Evolutionary conservation across 257 asterid species (phyloP), one percentile per base, ranked within the genome.

Genomic region (Fraxinus anomala): DNA sequence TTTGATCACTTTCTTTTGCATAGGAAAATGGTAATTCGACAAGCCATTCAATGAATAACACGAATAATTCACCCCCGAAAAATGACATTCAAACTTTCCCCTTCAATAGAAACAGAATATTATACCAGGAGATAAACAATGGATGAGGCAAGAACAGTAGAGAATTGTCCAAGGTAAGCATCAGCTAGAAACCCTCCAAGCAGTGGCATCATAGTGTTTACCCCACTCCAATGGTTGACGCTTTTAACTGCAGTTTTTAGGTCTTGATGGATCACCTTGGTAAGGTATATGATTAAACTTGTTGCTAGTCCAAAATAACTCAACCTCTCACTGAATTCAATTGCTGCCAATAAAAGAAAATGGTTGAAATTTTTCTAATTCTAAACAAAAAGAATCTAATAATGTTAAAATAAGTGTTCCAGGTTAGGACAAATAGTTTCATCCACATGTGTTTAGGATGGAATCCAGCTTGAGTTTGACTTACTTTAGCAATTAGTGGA

Each of bases 101-200:
- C 51, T 11, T 13, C 16, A 42, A 42, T 42, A 42, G 5, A 42
- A 11, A 42, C 17, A 2, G 17, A 42, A 42, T 42, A 42, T 42
- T 42, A 42, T 87, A 93, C 99, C 96, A 88, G 56, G 70, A 95
- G 88, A 67, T 95, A 93, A 73, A 95, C 28, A 36, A 75, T 5
- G 66, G 97, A 88, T 14, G 98, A 89, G 75, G 69, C 83, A 8
- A 95, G 84, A 78, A 95, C 97, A 0, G 97, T 89, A 83, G 79
- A 77, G 87, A 95, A 95, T 70, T 98, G 87, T n/a, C 99, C 97
- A 23, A 95, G 89, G 80, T 89, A 95, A 51, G 97, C 89, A 77
- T 95, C 98, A 31, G 99, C 97, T 5, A 93, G 11, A 76, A 91
- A 95, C 1, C 98, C 99, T 28, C 99, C 99, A 5, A 90, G n/a